Percentiles rank a stretch among this genome's conserved stretches.
phyloP scores from a whole-genome alignment of 345 rosid species.

The Pistacia vera region DNA sequence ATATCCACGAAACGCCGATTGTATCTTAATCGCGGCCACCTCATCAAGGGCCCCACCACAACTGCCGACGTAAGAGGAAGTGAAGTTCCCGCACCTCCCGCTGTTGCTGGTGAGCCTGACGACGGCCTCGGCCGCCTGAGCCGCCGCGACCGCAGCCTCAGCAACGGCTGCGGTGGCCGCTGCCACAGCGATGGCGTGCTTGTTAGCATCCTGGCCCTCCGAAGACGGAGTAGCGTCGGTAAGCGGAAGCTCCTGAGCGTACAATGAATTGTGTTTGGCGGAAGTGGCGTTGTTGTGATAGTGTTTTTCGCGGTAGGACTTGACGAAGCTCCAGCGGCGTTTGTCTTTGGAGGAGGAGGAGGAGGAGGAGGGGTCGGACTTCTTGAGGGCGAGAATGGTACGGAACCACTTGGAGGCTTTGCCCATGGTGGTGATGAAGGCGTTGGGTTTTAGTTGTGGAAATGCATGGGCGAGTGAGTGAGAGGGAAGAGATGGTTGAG shows the following conservation, averaged over 20 bases:
- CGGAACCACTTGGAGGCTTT: slow-evolving; percentile 85
- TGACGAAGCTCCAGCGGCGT: slow-evolving; percentile 91
- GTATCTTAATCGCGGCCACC: slow-evolving; percentile 74
- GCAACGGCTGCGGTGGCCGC: slow-evolving; percentile 83
- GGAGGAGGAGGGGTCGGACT: slow-evolving; percentile 38
- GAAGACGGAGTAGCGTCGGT: not conserved
- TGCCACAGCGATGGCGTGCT: slow-evolving; percentile 81
- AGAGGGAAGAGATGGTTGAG: slow-evolving; percentile 4
- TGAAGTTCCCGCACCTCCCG: slow-evolving; percentile 48
- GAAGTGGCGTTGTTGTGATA: not conserved
- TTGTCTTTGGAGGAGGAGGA: slow-evolving; percentile 38
- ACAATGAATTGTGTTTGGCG: slow-evolving; percentile 8
- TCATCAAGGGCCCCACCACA: slow-evolving; percentile 31
- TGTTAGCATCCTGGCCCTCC: slow-evolving; percentile 26
- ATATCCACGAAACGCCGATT: slow-evolving; percentile 86
- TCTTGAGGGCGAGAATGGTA: slow-evolving; percentile 67
- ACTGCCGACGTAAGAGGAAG: slow-evolving; percentile 32
- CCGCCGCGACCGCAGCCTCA: slow-evolving; percentile 79
- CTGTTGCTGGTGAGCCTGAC: slow-evolving; percentile 73
- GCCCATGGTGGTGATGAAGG: slow-evolving; percentile 46
- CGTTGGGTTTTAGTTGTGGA: not conserved
- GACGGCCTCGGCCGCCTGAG: slow-evolving; percentile 75
- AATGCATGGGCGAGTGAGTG: slow-evolving; percentile 11
- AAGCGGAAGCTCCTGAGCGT: not conserved
- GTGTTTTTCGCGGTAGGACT: slow-evolving; percentile 58